These are phyloP conservation scores for Talaromyces sp. DNA, from an alignment of 2,329 filamentous ascomycete genomes.

Conservation along the genomic window DNA sequence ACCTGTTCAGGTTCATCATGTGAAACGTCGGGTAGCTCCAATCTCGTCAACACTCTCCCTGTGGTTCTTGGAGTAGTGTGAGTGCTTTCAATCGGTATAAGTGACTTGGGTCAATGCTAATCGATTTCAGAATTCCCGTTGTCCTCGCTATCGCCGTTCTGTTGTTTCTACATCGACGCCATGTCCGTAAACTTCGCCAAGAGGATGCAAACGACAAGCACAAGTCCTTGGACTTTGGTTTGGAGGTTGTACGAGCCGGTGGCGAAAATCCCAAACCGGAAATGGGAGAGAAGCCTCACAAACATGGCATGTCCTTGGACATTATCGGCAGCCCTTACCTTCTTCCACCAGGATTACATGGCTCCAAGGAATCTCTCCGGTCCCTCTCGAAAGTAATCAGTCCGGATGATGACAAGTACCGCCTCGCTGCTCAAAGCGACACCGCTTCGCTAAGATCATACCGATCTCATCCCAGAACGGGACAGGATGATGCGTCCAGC, in stretches of 20 bases:
- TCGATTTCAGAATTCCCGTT: constrained; percentile 66
- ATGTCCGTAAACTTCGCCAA: constrained; percentile 64
- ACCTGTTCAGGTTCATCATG: constrained; percentile 38
- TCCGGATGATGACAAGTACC: constrained; percentile 80
- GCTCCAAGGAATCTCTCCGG: constrained; percentile 80
- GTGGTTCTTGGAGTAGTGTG: constrained; percentile 70
- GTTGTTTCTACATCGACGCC: constrained; percentile 74
- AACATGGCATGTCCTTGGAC: constrained; percentile 56
- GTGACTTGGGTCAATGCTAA: constrained; percentile 23
- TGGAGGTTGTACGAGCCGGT: constrained; percentile 53
- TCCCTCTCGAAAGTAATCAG: constrained; percentile 75
- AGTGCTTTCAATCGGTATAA: constrained; percentile 36
- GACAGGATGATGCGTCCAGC: constrained; percentile 51
- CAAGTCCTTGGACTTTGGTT: constrained; percentile 87
- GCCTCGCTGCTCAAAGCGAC: constrained; percentile 55
- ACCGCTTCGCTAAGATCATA: constrained; percentile 35
- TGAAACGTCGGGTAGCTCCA: constrained; percentile 57
- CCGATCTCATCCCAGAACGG: constrained; percentile 30
- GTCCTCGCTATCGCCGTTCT: constrained; percentile 64
- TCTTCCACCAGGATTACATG: constrained; percentile 76
- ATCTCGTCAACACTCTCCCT: constrained; percentile 58
- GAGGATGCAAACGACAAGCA: constrained; percentile 87
- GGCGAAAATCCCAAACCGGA: constrained; percentile 41
- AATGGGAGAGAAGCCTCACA: constrained; percentile 59
- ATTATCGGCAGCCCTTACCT: constrained; percentile 77